Base-by-base conservation (phyloP, 2,329 filamentous ascomycete genomes). In the Karstenula rhodostoma region DNA sequence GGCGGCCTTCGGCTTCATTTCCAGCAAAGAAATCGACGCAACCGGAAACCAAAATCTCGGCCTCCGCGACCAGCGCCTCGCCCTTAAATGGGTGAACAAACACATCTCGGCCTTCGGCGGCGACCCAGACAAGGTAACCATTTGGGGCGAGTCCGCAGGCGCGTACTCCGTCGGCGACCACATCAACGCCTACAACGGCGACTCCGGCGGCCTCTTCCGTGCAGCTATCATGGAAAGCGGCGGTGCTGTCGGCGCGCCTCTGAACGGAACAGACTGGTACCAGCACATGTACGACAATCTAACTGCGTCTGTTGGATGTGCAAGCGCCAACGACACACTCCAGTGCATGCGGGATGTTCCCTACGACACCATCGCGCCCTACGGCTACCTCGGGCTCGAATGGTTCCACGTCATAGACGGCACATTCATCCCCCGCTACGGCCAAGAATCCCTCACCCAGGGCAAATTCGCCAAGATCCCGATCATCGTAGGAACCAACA, bases 401-500 rank as follows among this genome's bases (percentile, higher is more conserved):
- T 74, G 72, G 72, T 74, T 74, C 19, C 72, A 74, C 52, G 61
- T 69, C 35, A 71, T 74, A 15, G 74, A 76, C 57, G 69, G 68
- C 9, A 62, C 62, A 0, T 69, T 75, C 22, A 57, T 76, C 19
- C 60, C 68, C 0, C 63, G 64, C 4, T 66, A 62, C n/a, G 69
- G 70, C 1, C 84, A 83, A 60, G 48, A 68, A 44, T 70, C 71
- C 2, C 58, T 73, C 17, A 48, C 23, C 0, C 29, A 80, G 3
- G 87, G 87, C 52, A 81, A 82, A 9, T 90, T 91, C 63, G 84
- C 89, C 56, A 83, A 86, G 49, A 85, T 90, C 0, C 87, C 88
- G 0, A 81, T 90, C 32, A 79, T 91, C 1, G 77, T 85, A 25
- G 89, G 89, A 1, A 84, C 83, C 19, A 90, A 90, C 69, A 84